Evolutionary conservation across 768 basidiomycete genomes (phyloP).

Genomic region (Mycena galopus): DNA sequence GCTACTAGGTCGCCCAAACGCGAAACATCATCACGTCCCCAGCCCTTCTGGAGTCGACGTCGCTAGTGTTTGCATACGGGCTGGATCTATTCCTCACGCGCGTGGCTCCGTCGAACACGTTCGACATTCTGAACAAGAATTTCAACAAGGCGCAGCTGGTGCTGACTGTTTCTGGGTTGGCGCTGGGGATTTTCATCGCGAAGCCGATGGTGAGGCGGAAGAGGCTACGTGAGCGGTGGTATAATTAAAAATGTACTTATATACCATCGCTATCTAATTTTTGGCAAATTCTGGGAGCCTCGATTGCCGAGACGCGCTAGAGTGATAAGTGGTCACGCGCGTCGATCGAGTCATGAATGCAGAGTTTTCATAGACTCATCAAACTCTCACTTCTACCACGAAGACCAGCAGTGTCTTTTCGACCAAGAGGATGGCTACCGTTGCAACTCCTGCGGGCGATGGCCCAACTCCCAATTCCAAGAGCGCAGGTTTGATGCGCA

Average conservation of each 20-base stretch:
- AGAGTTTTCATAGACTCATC: conserved; percentile 33
- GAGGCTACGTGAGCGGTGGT: conserved; percentile 79
- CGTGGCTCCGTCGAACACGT: conserved; percentile 88
- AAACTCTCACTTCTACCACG: conserved; percentile 29
- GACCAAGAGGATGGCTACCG: conserved; percentile 28
- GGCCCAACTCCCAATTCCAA: conserved; percentile 55
- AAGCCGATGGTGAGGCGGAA: conserved; percentile 86
- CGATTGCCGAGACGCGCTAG: not conserved
- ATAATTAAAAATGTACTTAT: conserved; percentile 54
- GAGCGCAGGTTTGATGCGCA: conserved; percentile 50
- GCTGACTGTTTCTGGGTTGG: conserved; percentile 81
- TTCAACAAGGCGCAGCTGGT: conserved; percentile 96
- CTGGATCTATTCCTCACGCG: conserved; percentile 92
- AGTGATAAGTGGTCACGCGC: conserved; percentile 26
- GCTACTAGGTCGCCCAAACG: conserved; percentile 73
- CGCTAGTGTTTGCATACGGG: conserved; percentile 87
- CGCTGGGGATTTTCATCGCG: conserved; percentile 81
- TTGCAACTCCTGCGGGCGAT: conserved; percentile 38
- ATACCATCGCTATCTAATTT: conserved; percentile 19
- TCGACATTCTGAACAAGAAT: conserved; percentile 90
- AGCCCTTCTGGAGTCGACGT: conserved; percentile 91
- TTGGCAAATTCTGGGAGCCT: not conserved
- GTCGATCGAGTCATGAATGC: conserved; percentile 35
- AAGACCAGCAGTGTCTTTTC: conserved; percentile 9
- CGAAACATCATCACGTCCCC: conserved; percentile 82